Evolutionary conservation across 164 flowering plant species (phyloP), one percentile per base, ranked within the genome.

Genomic region (Buxus sempervirens): DNA sequence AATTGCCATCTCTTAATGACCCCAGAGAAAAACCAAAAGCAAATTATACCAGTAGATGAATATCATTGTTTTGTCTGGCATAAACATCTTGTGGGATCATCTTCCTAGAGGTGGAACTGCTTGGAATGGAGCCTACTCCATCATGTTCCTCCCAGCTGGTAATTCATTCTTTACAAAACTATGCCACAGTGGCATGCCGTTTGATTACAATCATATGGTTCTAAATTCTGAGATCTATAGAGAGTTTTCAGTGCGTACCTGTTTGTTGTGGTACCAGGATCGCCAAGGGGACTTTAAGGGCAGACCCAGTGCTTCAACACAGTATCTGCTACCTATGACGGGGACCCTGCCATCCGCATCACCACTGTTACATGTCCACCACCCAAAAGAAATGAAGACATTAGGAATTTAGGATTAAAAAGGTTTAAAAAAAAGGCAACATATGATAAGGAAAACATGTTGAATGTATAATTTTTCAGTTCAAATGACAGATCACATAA

Each of bases 281-380:
- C 74, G 80, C 87, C 91, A 89, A 9, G 85, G 68, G 15, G 83
- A 53, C 41, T 76, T 84, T 45, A 86, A 64, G 13, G 85, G 81
- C 15, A 89, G 75, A 0, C 77, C 79, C 61, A 89, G 83, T 38
- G 86, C 81, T 67, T 85, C 85, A 6, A 79, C 51, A 57, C 91
- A 81, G 63, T 89, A 83, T 70, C 91, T 78, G 1, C 91, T 64
- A 14, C 90, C 88, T 9, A 79, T 84, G 15, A 85, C 81, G 2
- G 95, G 95, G 10, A 86, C 89, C 62, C 90, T 77, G 20, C 89
- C 94, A 70, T 89, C 94, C 19, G 81, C 56, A 67, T 89, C 94
- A 28, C 90, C 94, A 68, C 94, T 89, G 83, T 57, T 41, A 20
- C 62, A 54, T 27, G 27, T 20, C 23, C 26, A 12, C 28, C 55